Percentiles rank a stretch among this genome's conserved stretches.
These are phyloP conservation scores for Fraxinus pennsylvanica DNA, from an alignment of 257 asterid genomes.

Conservation along the genomic window DNA sequence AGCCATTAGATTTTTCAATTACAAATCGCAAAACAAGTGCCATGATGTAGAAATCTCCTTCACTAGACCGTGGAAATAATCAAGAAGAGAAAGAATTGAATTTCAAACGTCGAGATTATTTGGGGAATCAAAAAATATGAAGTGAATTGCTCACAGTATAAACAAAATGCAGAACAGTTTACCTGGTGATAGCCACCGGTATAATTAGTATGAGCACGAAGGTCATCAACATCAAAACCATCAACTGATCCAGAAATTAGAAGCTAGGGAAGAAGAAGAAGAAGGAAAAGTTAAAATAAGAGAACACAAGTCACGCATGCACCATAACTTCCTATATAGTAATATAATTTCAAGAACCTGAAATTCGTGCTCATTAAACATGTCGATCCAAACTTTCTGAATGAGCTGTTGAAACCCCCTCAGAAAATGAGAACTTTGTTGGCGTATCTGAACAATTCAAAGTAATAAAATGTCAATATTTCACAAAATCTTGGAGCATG, in stretches of 20 bases:
- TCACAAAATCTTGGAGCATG: slow-evolving; percentile 17
- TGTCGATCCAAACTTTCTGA: slow-evolving; percentile 89
- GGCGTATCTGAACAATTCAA: slow-evolving; percentile 67
- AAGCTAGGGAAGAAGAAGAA: slow-evolving; percentile 55
- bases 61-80: not conserved
- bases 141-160: not conserved
- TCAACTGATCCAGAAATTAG: slow-evolving; percentile 91
- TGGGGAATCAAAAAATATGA: slow-evolving; percentile 4
- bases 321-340: not conserved
- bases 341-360: slow-evolving; percentile 55
- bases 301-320: slow-evolving; percentile 6
- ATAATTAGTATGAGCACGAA: slow-evolving; percentile 75
- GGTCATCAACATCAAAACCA: slow-evolving; percentile 83
- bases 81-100: slow-evolving; percentile 3
- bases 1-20: not conserved
- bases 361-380: slow-evolving; percentile 97
- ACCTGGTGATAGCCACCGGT: slow-evolving; percentile 93
- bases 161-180: slow-evolving; percentile 18
- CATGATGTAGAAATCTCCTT: not conserved
- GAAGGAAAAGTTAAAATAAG: slow-evolving; percentile 15
- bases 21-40: not conserved
- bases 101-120: not conserved
- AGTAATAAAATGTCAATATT: slow-evolving; percentile 17
- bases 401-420: slow-evolving; percentile 94
- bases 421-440: slow-evolving; percentile 89